Percentiles rank a stretch among this genome's conserved stretches.
Conservation (phyloP, 164 flowering plant genomes). For the Euptelea pleiosperma region DNA sequence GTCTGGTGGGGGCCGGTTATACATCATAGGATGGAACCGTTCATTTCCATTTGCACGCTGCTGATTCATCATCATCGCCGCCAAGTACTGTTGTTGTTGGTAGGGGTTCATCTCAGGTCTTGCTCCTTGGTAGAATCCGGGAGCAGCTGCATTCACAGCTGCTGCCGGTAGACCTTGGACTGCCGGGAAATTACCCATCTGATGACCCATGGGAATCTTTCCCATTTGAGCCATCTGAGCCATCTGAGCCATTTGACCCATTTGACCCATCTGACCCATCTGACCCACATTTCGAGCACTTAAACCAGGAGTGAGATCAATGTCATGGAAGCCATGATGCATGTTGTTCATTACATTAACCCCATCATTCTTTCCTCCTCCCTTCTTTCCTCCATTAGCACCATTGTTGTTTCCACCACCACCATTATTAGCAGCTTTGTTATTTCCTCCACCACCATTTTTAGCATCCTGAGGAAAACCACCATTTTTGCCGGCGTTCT, state of each 20-base stretch:
- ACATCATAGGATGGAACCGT: slow-evolving; percentile 87
- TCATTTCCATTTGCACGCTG: slow-evolving; percentile 63
- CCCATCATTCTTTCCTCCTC: slow-evolving; percentile 34
- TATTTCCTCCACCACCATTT: slow-evolving; percentile 35
- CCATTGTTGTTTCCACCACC: slow-evolving; percentile 24
- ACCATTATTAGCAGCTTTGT: slow-evolving; percentile 22
- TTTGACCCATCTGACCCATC: slow-evolving; percentile 49
- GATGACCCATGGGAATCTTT: slow-evolving; percentile 33
- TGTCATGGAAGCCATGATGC: slow-evolving; percentile 31
- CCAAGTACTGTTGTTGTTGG: slow-evolving; percentile 42
- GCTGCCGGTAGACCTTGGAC: slow-evolving; percentile 74
- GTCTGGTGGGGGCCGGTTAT: slow-evolving; percentile 76
- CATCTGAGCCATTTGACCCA: slow-evolving; percentile 12
- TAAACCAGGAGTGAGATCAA: slow-evolving; percentile 29
- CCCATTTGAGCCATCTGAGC: slow-evolving; percentile 22
- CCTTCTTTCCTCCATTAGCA: slow-evolving; percentile 37
- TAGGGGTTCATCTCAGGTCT: slow-evolving; percentile 57
- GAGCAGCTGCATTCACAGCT: slow-evolving; percentile 32
- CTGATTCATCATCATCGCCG: slow-evolving; percentile 78
- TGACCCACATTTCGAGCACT: slow-evolving; percentile 30
- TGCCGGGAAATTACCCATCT: slow-evolving; percentile 54
- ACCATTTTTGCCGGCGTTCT: slow-evolving; percentile 36
- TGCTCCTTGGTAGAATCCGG: slow-evolving; percentile 48
- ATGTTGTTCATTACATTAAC: slow-evolving; percentile 29
- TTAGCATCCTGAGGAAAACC: slow-evolving; percentile 31